Conservation (phyloP, 495 filamentous ascomycete species). For the Podospora tetraspora region DNA sequence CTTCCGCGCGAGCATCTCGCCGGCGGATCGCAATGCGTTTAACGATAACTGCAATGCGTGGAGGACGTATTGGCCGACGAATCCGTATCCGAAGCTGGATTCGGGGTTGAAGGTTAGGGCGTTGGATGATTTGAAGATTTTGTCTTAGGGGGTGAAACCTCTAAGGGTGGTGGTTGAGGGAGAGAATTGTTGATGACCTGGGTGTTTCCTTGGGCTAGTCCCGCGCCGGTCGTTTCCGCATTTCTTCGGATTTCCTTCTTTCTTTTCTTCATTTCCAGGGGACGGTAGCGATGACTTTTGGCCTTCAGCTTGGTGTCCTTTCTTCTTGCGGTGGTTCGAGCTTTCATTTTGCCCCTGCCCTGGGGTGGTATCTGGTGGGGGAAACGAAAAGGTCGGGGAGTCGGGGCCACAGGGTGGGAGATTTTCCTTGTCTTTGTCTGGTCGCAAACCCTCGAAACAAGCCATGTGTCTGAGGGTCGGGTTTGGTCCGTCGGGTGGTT, state of each 20-base stretch:
- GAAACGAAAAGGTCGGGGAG: neutral
- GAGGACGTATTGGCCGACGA: conserved; percentile 20
- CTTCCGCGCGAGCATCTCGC: conserved; percentile 18
- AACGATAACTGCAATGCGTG: conserved; percentile 26
- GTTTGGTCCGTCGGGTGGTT: neutral
- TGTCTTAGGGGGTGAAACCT: neutral
- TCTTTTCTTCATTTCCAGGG: neutral
- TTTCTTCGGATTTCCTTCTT: neutral
- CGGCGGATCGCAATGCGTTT: conserved; percentile 17
- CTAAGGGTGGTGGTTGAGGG: neutral
- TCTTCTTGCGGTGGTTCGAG: neutral
- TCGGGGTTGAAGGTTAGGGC: conserved; percentile 21
- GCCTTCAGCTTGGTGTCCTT: neutral
- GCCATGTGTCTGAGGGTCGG: neutral
- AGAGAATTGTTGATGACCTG: too few relatives aligned
- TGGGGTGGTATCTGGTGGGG: neutral
- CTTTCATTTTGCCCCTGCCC: neutral
- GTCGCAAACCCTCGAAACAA: neutral
- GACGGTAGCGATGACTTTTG: neutral
- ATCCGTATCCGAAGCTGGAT: conserved; percentile 26
- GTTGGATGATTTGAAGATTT: conserved; percentile 12
- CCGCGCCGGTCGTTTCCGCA: neutral
- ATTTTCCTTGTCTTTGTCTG: too few relatives aligned
- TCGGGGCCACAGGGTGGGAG: too few relatives aligned
- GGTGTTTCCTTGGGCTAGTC: neutral